Conservation (phyloP, 768 basidiomycete genomes). For the Crassisporium funariophilum region DNA sequence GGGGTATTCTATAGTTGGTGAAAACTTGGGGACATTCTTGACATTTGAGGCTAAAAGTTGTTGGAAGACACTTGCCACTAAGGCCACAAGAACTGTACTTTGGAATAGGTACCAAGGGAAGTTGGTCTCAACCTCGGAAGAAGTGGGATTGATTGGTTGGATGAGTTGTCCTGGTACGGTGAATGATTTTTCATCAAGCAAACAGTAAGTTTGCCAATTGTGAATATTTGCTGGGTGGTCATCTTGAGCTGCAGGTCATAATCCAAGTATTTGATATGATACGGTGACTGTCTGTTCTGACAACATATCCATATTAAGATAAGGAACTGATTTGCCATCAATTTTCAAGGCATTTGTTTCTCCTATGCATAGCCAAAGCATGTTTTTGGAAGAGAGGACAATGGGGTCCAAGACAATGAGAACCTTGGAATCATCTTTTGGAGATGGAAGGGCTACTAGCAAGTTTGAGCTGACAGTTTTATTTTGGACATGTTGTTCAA, state of each 20-base stretch:
- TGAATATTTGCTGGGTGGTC: conserved; percentile 11
- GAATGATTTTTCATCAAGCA: conserved; percentile 2
- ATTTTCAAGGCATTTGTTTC: conserved; percentile 27
- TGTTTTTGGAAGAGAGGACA: conserved; percentile 22
- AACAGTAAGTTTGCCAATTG: conserved; percentile 19
- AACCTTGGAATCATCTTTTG: conserved; percentile 1
- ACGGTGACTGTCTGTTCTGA: conserved; percentile 3
- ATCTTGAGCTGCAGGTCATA: conserved; percentile 5
- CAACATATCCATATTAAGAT: conserved; percentile 18
- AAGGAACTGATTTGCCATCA: conserved; percentile 15
- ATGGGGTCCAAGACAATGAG: conserved; percentile 28
- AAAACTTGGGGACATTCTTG: conserved; percentile 13
- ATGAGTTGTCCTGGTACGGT: conserved; percentile 12
- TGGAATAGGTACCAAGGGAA: conserved; percentile 16
- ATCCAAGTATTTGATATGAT: conserved; percentile 17
- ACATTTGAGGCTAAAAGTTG: not conserved
- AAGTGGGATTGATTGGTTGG: conserved; percentile 15
- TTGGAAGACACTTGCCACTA: conserved; percentile 16
- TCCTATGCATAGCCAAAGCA: conserved; percentile 30
- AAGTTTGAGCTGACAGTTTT: not conserved
- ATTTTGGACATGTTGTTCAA: conserved; percentile 8
- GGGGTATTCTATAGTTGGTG: conserved; percentile 8
- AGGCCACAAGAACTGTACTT: conserved; percentile 12
- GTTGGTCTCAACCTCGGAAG: conserved; percentile 2
- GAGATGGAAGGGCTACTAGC: not conserved